Evolutionary conservation across 2,329 filamentous ascomycete species (phyloP).

Genomic region (Lithohypha guttulata): DNA sequence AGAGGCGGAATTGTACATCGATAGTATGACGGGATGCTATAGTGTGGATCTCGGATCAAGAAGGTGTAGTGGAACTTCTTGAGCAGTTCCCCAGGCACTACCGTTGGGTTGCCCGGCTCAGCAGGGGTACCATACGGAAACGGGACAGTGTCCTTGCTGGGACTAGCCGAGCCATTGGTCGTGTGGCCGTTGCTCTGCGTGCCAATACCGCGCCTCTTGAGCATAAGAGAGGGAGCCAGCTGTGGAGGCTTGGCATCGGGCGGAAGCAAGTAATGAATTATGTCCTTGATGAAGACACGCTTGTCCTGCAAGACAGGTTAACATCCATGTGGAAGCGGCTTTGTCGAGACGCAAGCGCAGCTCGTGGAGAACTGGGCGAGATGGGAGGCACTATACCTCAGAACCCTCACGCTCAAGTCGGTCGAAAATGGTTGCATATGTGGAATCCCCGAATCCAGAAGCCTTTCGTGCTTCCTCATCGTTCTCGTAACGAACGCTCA

Average conservation of each 20-base stretch:
- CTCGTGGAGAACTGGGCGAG: too few species aligned
- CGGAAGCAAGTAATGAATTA: constrained; percentile 81
- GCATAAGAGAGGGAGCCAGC: constrained; percentile 65
- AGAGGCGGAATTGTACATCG: constrained; percentile 87
- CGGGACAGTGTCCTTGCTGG: constrained; percentile 28
- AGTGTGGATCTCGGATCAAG: constrained; percentile 89
- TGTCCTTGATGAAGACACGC: constrained; percentile 96
- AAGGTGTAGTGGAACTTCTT: constrained; percentile 87
- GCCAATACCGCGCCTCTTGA: constrained; percentile 50
- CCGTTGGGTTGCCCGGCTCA: constrained; percentile 70
- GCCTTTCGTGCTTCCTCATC: constrained; percentile 44
- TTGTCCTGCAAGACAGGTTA: constrained; percentile 57
- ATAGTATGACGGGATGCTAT: constrained; percentile 85
- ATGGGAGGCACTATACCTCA: too few species aligned
- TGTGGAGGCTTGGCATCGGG: constrained; percentile 56
- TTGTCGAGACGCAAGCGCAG: too few species aligned
- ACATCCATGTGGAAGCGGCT: too few species aligned
- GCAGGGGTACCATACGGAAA: constrained; percentile 48
- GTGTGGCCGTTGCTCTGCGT: constrained; percentile 28
- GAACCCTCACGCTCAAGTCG: constrained; percentile 59
- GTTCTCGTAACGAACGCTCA: constrained; percentile 66
- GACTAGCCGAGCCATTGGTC: neutral
- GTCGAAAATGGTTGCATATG: constrained; percentile 57
- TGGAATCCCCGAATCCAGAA: constrained; percentile 36
- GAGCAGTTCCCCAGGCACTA: constrained; percentile 64